Conservation (phyloP, 768 basidiomycete species). For the Agaricus subrufescens region DNA sequence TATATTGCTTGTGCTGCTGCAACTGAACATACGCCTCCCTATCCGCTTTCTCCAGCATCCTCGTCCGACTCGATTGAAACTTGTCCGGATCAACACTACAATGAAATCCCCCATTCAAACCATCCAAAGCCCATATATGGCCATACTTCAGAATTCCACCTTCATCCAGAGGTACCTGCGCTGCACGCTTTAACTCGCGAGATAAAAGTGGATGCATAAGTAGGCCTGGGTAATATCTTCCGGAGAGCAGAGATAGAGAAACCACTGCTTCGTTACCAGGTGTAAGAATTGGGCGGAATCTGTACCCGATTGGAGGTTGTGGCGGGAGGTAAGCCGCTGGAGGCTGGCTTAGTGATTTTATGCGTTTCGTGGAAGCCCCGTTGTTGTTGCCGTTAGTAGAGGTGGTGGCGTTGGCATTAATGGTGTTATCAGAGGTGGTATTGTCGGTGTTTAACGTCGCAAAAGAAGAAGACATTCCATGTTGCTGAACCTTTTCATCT, state of each 20-base stretch:
- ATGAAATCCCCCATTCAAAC: conserved; percentile 58
- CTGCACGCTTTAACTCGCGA: conserved; percentile 32
- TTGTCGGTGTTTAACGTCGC: background rate
- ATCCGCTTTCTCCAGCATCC: conserved; percentile 64
- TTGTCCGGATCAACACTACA: conserved; percentile 67
- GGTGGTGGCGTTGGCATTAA: conserved; percentile 1
- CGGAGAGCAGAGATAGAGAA: conserved; percentile 67
- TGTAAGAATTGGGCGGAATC: conserved; percentile 62
- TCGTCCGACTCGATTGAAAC: conserved; percentile 46
- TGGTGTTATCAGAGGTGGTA: background rate
- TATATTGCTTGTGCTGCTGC: conserved; percentile 30
- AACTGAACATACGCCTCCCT: conserved; percentile 39
- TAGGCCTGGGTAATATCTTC: conserved; percentile 77
- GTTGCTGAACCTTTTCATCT: conserved; percentile 9
- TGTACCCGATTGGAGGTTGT: conserved; percentile 58
- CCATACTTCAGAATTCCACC: conserved; percentile 36
- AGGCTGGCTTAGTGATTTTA: background rate
- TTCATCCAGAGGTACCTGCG: conserved; percentile 26
- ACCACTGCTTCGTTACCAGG: conserved; percentile 60
- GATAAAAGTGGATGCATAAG: conserved; percentile 59
- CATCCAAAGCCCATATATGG: conserved; percentile 70
- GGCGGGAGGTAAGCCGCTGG: conserved; percentile 43
- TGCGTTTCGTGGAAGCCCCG: background rate
- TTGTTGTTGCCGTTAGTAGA: too few relatives aligned
- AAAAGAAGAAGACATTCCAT: background rate